Base-by-base conservation (phyloP, 768 basidiomycete species). In the Mycena rosella region DNA sequence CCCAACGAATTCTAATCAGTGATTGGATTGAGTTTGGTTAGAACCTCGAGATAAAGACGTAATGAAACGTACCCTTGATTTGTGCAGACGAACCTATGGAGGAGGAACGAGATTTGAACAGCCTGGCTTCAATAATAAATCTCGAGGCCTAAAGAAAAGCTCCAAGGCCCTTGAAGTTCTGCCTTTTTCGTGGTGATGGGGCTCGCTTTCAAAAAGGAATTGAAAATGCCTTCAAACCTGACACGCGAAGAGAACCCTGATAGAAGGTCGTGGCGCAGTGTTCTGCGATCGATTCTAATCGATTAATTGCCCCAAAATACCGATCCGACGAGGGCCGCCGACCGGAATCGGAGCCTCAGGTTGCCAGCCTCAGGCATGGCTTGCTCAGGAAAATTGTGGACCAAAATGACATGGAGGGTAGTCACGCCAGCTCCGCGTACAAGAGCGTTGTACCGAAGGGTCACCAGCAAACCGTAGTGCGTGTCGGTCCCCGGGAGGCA, bases 201-300 rank as follows among this genome's bases (percentile, higher is more conserved):
- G 20, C n/a, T 9, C 5, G 44, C 10, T 24, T 67, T 60, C 59
- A 49, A 67, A 67, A 40, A 61, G 65, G 65, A 48, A 60, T 17
- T 29, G 1, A 0, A 2, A 24, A n/a, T 56, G 40, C 60, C 44
- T 30, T 20, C 32, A n/a, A n/a, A n/a, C n/a, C n/a, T n/a, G n/a
- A n/a, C n/a, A 49, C 45, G 65, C 36, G 45, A 53, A 53, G 36
- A 26, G 65, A 54, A 53, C 40, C 51, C 14, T 36, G 32, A 44
- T 44, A 44, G 42, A 20, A n/a, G n/a, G 42, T 44, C n/a, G 20
- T 27, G 8, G 6, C 29, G 8, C 22, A 26, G 26, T 26, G 22
- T 7, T 36, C 17, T 20, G 30, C 26, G 30, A 56, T 48, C 55
- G 45, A 49, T 60, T 60, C 24, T 34, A 42, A 67, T 67, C 53